Conservation (phyloP, 2,329 filamentous ascomycete genomes). For the Aspergillus spinulosporus region DNA sequence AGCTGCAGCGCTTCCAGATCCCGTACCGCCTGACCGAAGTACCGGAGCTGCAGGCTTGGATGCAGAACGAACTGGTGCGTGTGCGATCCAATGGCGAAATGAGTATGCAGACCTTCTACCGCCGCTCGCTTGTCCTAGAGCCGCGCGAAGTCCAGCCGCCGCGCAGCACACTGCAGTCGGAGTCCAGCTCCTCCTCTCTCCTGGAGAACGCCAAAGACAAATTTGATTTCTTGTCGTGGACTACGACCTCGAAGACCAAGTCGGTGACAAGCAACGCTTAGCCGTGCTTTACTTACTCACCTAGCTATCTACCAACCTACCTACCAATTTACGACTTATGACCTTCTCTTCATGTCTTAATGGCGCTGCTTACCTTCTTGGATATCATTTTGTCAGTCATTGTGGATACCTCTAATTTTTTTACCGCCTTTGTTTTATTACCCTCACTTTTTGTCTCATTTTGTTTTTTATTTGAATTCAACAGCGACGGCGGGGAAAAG, state of each 20-base stretch:
- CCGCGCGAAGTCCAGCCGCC: constrained; percentile 51
- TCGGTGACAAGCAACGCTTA: constrained; percentile 39
- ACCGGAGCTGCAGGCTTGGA: constrained; percentile 89
- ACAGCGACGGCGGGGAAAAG: constrained; percentile 12
- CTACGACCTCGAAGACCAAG: constrained; percentile 47
- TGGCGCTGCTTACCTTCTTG: constrained; percentile 8
- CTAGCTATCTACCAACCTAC: background rate
- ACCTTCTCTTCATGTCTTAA: constrained; percentile 21
- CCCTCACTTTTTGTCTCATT: constrained; percentile 4
- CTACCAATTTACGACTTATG: constrained; percentile 23
- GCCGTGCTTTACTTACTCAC: background rate
- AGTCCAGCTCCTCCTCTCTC: constrained; percentile 33
- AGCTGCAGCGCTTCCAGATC: constrained; percentile 93
- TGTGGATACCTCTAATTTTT: constrained; percentile 17
- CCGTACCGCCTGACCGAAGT: constrained; percentile 82
- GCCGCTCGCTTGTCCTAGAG: constrained; percentile 81
- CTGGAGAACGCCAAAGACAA: constrained; percentile 50
- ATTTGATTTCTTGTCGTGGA: constrained; percentile 56
- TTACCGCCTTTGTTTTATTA: background rate
- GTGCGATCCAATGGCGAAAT: constrained; percentile 67
- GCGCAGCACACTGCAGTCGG: constrained; percentile 25
- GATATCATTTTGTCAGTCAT: constrained; percentile 4
- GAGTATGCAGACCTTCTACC: constrained; percentile 69
- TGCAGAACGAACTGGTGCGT: constrained; percentile 75
- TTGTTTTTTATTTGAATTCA: constrained; percentile 1